A percentile compares a stretch with the other conserved stretches of the same genome.
Evolutionary conservation across 345 rosid species (phyloP).

Genomic region (Rhodamnia argentea): DNA sequence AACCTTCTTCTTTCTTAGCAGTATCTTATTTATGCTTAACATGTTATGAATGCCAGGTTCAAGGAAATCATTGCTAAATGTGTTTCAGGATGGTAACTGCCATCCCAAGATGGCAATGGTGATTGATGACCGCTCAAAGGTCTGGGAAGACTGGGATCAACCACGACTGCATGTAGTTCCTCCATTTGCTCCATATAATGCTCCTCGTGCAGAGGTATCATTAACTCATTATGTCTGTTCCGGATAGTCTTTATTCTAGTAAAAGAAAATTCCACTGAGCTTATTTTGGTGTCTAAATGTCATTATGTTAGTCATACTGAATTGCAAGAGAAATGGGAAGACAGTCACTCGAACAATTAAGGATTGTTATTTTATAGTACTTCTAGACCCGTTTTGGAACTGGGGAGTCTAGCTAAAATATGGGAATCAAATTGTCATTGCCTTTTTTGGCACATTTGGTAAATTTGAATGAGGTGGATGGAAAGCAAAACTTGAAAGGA

Average conservation of each 20-base stretch:
- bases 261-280: not conserved
- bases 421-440: not conserved
- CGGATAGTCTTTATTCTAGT: not conserved
- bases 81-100: conserved; percentile 74
- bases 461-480: not conserved
- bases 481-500: not conserved
- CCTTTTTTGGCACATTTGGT: not conserved
- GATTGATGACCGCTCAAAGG: conserved; percentile 91
- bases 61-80: conserved; percentile 72
- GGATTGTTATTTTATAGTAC: not conserved
- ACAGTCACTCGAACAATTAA: not conserved
- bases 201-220: conserved; percentile 95
- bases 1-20: not conserved
- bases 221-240: not conserved
- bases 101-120: conserved; percentile 99
- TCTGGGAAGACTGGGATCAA: conserved; percentile 98
- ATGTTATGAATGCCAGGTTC: conserved; percentile 34
- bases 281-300: not conserved
- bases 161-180: conserved; percentile 94
- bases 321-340: not conserved
- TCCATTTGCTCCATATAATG: conserved; percentile 81
- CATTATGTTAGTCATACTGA: not conserved
- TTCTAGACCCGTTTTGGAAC: not conserved
- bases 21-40: not conserved
- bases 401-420: not conserved